These are phyloP conservation scores for Tuber brumale DNA, from an alignment of 495 filamentous ascomycete genomes.

Conservation along the genomic window DNA sequence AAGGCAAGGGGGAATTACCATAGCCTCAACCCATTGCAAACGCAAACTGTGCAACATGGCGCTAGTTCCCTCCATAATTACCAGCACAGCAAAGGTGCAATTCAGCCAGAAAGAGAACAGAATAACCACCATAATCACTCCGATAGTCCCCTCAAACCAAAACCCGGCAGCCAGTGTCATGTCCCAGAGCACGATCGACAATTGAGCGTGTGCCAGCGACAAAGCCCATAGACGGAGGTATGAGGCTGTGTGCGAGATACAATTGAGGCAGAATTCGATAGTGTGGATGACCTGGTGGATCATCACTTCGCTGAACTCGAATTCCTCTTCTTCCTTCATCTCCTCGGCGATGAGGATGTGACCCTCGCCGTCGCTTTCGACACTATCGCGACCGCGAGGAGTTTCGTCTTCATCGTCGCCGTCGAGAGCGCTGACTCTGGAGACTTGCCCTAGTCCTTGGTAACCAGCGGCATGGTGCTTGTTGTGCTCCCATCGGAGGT, in stretches of 20 bases:
- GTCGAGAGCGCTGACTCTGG: constrained; percentile 76
- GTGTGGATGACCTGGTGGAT: constrained; percentile 99
- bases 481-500: constrained; percentile 88
- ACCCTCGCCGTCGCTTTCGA: constrained; percentile 76
- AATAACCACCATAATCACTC: constrained; percentile 70
- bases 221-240: constrained; percentile 98
- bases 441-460: constrained; percentile 72
- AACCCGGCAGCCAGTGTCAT: constrained; percentile 87
- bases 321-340: constrained; percentile 83
- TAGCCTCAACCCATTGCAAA: constrained; percentile 99
- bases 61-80: constrained; percentile 77
- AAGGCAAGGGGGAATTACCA: constrained; percentile 47
- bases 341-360: constrained; percentile 88
- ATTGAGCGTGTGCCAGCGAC: constrained; percentile 94
- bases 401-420: constrained; percentile 64
- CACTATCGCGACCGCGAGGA: constrained; percentile 58
- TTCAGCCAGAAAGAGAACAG: constrained; percentile 83
- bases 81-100: constrained; percentile 53
- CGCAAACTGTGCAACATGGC: constrained; percentile 91
- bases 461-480: constrained; percentile 79
- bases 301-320: constrained; percentile 92
- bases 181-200: constrained; percentile 88
- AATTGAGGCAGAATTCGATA: constrained; percentile 98
- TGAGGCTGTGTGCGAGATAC: constrained; percentile 96
- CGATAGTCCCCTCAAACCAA: constrained; percentile 55